Evolutionary conservation across 2,329 filamentous ascomycete species (phyloP).

Genomic region (Eutypa lata): DNA sequence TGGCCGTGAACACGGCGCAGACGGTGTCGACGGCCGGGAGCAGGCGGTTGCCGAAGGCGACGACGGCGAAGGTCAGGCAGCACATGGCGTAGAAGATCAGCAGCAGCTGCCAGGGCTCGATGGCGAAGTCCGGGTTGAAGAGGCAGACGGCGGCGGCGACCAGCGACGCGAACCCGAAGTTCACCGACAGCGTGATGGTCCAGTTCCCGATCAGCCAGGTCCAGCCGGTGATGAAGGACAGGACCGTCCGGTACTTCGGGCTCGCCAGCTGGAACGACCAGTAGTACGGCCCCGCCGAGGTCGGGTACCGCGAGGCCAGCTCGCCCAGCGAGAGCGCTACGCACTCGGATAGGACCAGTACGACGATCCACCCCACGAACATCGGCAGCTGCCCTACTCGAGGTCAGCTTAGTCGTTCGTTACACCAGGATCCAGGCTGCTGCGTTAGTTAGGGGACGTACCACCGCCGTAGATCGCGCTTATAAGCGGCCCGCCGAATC

Average conservation of each 20-base stretch:
- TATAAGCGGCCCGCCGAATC: constrained; percentile 37
- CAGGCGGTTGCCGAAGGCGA: constrained; percentile 53
- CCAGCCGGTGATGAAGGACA: constrained; percentile 53
- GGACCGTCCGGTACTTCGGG: constrained; percentile 36
- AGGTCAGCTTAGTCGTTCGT: constrained; percentile 1
- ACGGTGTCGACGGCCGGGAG: constrained; percentile 58
- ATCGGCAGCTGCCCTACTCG: constrained; percentile 47
- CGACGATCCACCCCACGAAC: constrained; percentile 55
- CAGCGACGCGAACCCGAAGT: constrained; percentile 54
- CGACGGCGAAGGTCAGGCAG: constrained; percentile 51
- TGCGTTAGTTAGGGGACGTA: too few relatives aligned
- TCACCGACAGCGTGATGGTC: constrained; percentile 51
- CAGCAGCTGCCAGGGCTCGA: constrained; percentile 56
- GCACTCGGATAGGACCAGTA: constrained; percentile 50
- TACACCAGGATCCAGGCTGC: too few relatives aligned
- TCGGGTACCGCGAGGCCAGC: constrained; percentile 49
- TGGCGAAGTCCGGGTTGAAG: constrained; percentile 50
- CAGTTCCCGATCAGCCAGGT: constrained; percentile 50
- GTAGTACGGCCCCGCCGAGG: constrained; percentile 51
- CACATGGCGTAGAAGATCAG: constrained; percentile 62
- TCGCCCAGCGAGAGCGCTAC: constrained; percentile 49
- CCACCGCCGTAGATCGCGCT: constrained; percentile 36
- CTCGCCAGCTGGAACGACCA: constrained; percentile 49
- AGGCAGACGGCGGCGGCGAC: constrained; percentile 50
- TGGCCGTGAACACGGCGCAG: constrained; percentile 51